Conservation (phyloP, 2,329 filamentous ascomycete species). For the Diplodia corticola region DNA sequence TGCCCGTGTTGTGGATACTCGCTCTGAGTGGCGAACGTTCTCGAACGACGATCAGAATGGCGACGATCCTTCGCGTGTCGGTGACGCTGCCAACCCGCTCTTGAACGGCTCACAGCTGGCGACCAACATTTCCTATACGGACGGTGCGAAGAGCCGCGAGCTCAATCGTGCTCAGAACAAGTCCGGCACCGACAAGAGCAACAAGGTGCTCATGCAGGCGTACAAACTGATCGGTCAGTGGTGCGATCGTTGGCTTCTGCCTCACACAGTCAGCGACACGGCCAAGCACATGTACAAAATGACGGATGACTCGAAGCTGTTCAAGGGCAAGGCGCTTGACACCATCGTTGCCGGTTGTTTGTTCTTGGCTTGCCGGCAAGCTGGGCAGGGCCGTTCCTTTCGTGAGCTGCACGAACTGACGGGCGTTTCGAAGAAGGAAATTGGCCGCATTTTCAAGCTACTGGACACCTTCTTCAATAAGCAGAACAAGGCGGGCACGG, state of each 20-base stretch:
- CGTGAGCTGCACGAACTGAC: constrained; percentile 92
- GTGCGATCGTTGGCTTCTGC: constrained; percentile 74
- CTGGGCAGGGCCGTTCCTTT: constrained; percentile 84
- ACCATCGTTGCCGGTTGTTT: constrained; percentile 94
- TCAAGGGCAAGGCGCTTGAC: constrained; percentile 94
- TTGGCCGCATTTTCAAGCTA: constrained; percentile 91
- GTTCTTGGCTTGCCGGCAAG: constrained; percentile 94
- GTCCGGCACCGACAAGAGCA: constrained; percentile 75
- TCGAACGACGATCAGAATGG: constrained; percentile 96
- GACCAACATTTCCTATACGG: constrained; percentile 76
- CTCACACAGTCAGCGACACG: constrained; percentile 68
- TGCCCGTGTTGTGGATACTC: constrained; percentile 89
- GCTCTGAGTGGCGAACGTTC: constrained; percentile 98
- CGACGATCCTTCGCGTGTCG: constrained; percentile 96
- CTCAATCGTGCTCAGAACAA: constrained; percentile 84
- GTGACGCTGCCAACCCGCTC: constrained; percentile 86
- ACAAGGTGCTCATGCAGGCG: constrained; percentile 76
- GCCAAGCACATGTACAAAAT: constrained; percentile 96
- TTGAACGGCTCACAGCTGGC: constrained; percentile 87
- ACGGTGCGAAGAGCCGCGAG: constrained; percentile 66
- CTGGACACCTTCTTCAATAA: constrained; percentile 85
- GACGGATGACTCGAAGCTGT: constrained; percentile 85
- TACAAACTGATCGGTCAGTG: constrained; percentile 85
- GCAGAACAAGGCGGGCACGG: constrained; percentile 42
- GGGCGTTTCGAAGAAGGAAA: constrained; percentile 94